Evolutionary conservation across 148 eudicot genomes (phyloP).

Genomic region (Nyssa sinensis): DNA sequence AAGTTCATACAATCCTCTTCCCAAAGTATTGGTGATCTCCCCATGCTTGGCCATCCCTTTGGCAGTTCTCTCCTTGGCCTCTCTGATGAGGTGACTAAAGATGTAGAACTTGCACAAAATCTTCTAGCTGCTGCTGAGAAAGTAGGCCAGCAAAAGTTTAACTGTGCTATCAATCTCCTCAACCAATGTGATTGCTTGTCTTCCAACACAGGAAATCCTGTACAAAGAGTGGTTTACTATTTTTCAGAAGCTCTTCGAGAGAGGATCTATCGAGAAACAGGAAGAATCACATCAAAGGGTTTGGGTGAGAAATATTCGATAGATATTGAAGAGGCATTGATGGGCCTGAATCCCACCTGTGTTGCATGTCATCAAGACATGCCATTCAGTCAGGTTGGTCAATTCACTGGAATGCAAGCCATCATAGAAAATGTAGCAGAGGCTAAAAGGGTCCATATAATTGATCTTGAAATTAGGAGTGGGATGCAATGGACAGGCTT

Average conservation of each 20-base stretch:
- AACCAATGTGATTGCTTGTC: slow-evolving; percentile 3
- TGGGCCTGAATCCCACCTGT: not conserved
- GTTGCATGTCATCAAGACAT: slow-evolving; percentile 13
- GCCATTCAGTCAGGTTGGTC: slow-evolving; percentile 13
- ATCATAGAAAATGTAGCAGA: slow-evolving; percentile 22
- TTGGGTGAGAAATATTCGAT: not conserved
- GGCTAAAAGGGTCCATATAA: slow-evolving; percentile 28
- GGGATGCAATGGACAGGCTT: slow-evolving; percentile 27
- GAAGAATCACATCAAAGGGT: slow-evolving; percentile 4
- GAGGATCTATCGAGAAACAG: slow-evolving; percentile 30
- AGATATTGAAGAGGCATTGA: slow-evolving; percentile 5
- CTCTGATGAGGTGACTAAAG: slow-evolving; percentile 11
- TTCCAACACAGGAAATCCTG: slow-evolving; percentile 19
- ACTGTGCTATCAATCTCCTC: slow-evolving; percentile 20
- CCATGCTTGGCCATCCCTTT: slow-evolving; percentile 9
- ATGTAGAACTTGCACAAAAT: slow-evolving; percentile 19
- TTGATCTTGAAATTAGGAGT: slow-evolving; percentile 29
- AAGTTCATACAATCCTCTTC: slow-evolving; percentile 16
- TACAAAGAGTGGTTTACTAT: slow-evolving; percentile 24
- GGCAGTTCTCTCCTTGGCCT: not conserved
- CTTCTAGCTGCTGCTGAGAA: slow-evolving; percentile 25
- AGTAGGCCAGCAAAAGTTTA: slow-evolving; percentile 17
- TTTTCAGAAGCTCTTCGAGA: slow-evolving; percentile 26
- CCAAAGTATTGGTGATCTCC: not conserved
- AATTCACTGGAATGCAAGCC: slow-evolving; percentile 28